Conservation (phyloP, 176 grass and related monocot genomes). For the Phyllostachys edulis region DNA sequence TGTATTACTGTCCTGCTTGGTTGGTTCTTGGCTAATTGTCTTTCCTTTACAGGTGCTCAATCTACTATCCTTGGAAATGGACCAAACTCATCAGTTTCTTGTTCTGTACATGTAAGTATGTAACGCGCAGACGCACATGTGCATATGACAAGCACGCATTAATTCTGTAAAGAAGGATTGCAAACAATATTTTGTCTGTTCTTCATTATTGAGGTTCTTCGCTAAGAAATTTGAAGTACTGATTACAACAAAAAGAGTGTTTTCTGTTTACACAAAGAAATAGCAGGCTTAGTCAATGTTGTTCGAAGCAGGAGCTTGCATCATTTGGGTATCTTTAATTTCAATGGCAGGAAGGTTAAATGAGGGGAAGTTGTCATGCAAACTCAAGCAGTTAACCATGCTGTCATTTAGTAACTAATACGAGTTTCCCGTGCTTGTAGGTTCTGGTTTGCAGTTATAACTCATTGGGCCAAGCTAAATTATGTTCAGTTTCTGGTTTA, state of each 20-base stretch:
- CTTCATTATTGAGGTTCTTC: background rate
- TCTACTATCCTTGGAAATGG: conserved; percentile 35
- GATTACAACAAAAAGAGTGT: background rate
- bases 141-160: background rate
- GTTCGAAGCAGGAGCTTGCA: background rate
- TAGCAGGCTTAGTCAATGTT: background rate
- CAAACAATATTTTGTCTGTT: background rate
- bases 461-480: background rate
- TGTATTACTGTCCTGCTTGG: background rate
- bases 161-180: background rate
- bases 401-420: conserved; percentile 1
- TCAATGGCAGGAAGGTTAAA: conserved; percentile 2
- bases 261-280: conserved; percentile 23
- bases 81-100: background rate
- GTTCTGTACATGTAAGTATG: conserved; percentile 47
- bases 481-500: background rate
- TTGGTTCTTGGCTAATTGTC: conserved; percentile 11
- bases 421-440: background rate
- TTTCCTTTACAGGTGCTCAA: conserved; percentile 35
- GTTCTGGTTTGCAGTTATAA: background rate
- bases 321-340: conserved; percentile 15
- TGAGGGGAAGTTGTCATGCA: background rate
- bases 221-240: background rate
- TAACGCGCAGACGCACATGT: background rate
- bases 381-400: background rate